A percentile compares a stretch with the other conserved stretches of the same genome.
phyloP scores from a whole-genome alignment of 345 rosid genomes.

The Ricinus communis region DNA sequence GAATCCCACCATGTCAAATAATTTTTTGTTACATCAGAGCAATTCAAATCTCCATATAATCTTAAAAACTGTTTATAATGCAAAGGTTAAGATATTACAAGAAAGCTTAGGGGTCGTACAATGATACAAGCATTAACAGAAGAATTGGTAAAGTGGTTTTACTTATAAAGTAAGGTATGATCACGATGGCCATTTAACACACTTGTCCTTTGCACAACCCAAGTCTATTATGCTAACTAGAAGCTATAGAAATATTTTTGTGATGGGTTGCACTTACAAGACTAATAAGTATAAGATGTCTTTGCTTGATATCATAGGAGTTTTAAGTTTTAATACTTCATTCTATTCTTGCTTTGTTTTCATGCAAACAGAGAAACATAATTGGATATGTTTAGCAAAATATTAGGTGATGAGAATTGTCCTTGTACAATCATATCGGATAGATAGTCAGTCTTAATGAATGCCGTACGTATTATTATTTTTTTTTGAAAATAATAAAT shows the following conservation, averaged over 20 bases:
- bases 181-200: background rate
- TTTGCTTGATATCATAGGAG: background rate
- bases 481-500: background rate
- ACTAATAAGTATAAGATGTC: background rate
- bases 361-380: background rate
- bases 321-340: background rate
- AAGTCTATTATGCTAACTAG: background rate
- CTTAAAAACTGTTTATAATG: background rate
- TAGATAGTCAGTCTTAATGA: background rate
- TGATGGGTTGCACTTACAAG: constrained; percentile 8
- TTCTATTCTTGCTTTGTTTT: background rate
- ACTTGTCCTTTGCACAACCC: background rate
- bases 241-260: background rate
- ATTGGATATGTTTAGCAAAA: background rate
- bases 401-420: background rate
- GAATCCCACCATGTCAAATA: background rate
- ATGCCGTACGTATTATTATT: background rate
- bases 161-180: background rate
- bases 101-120: background rate
- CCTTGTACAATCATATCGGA: background rate
- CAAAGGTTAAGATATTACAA: background rate
- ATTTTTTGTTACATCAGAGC: background rate
- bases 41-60: background rate
- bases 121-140: background rate
- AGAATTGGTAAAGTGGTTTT: background rate